Evolutionary conservation across 2,329 filamentous ascomycete genomes (phyloP), one percentile per base, ranked within the genome.

Genomic region (Stromatinia cepivora): DNA sequence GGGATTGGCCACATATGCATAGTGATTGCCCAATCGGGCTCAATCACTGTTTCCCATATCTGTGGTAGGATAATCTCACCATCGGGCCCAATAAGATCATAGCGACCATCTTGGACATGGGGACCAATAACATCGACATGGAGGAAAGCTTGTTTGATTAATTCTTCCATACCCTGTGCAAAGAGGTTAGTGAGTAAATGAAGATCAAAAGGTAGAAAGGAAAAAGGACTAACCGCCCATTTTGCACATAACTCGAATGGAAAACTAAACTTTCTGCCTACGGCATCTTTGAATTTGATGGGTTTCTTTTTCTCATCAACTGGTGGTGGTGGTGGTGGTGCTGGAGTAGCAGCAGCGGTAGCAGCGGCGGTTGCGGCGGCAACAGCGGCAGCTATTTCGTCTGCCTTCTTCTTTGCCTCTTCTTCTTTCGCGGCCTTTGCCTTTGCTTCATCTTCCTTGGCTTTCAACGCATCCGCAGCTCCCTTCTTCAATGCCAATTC

Each of bases 221-320:
- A 61, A 39, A 62, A 53, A 22, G 25, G 39, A 85, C 87, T 78
- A 87, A 94, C 92, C 82, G 84, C 83, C 93, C 93, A 96, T 3
- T 90, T 95, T 76, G 89, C 88, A 80, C 93, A 97, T 42, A 96
- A 80, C 72, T 94, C 88, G 81, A 90, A 97, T 1, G 94, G 94
- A 77, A 97, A 97, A 80, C 88, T 95, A 79, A 96, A 97, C 79
- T 96, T 97, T 73, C 94, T 87, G 45, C 92, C 92, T 22, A 97
- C 88, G 0, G 93, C 93, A 78, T 97, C 94, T 80, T 96, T 96
- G 82, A 97, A 97, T 74, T 90, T 90, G 79, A 97, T 92, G 3
- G 92, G 92, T 75, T 86, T 79, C 71, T 85, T 84, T 69, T 82
- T 81, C 8, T 82, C 84, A 6, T 73, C 70, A 20, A 59, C 57